Evolutionary conservation across 2,329 filamentous ascomycete species (phyloP), one percentile per base, ranked within the genome.

Genomic region (Hirsutella thompsonii): DNA sequence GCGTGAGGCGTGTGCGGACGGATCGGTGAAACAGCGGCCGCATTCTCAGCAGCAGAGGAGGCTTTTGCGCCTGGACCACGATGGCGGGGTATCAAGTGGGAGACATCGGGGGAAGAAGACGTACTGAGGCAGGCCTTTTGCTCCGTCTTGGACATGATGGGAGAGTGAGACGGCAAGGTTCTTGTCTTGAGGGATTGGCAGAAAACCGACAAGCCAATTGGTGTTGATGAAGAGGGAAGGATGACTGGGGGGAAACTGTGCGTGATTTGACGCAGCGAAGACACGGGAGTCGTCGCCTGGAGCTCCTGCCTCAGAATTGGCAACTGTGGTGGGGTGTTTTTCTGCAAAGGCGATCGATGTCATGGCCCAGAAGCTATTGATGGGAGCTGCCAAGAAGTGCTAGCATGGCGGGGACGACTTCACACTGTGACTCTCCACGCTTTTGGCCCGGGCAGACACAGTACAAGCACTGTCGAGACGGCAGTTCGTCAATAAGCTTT

Each of bases 111-210:
- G 49, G 50, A 49, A 52, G 55, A 54, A 48, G 60, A 74, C 72
- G 60, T 74, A 76, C 71, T 76, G 59, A 77, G 68, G 62, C 73
- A 76, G 54, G 72, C 73, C 60, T 76, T 76, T 42, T 76, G 72
- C 48, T 72, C 69, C 54, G 71, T 68, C 54, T 67, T 68, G 58
- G 69, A 64, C 68, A 72, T 73, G 32, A 18, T 34, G 14, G 18
- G 16, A 8, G 32, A 3, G 32, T 19, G 30, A n/a, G n/a, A n/a
- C n/a, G 13, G 30, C 2, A 33, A n/a, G 13, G 32, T n/a, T 16
- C 29, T 32, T 34, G 13, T 18, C 14, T 16, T 14, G 32, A 19
- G 32, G 18, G n/a, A 18, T 16, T 34, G 14, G 32, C 5, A 8
- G 32, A 18, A 16, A n/a, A 34, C 14, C 32, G 14, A 34, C 4